These are phyloP conservation scores for Ceratocystis eucalypticola DNA, from an alignment of 2,329 filamentous ascomycete genomes.

Conservation along the genomic window DNA sequence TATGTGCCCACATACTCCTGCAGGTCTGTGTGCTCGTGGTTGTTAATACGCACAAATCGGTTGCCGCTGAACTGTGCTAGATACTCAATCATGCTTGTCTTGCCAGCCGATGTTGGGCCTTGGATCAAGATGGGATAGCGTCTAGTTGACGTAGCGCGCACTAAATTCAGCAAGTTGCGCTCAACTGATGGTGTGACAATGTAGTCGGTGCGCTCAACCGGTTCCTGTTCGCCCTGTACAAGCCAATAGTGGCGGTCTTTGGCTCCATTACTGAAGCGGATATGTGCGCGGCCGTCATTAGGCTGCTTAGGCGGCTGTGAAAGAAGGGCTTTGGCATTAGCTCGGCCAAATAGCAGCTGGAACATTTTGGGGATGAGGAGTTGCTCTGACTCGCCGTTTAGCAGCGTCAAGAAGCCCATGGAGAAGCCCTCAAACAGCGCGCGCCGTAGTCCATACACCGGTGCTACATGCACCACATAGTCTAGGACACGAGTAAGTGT, in stretches of 20 bases:
- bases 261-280: constrained; percentile 57
- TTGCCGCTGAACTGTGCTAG: constrained; percentile 94
- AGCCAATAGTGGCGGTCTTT: constrained; percentile 75
- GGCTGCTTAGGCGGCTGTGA: constrained; percentile 67
- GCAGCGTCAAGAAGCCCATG: constrained; percentile 90
- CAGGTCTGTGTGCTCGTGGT: constrained; percentile 95
- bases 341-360: constrained; percentile 59
- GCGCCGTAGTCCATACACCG: constrained; percentile 70
- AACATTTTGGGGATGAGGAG: constrained; percentile 67
- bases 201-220: constrained; percentile 68
- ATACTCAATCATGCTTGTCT: constrained; percentile 99
- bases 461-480: constrained; percentile 74
- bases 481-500: constrained; percentile 81
- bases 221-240: constrained; percentile 54
- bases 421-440: constrained; percentile 90
- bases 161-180: constrained; percentile 85
- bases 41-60: constrained; percentile 96
- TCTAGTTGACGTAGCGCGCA: constrained; percentile 81
- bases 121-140: constrained; percentile 91
- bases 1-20: constrained; percentile 97
- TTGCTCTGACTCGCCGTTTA: constrained; percentile 69
- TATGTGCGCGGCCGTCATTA: constrained; percentile 60
- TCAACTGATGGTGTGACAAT: constrained; percentile 95
- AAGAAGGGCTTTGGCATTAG: constrained; percentile 56
- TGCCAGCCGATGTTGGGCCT: constrained; percentile 90